Evolutionary conservation across 2,329 filamentous ascomycete genomes (phyloP).

Genomic region (Pseudogymnoascus sp.): DNA sequence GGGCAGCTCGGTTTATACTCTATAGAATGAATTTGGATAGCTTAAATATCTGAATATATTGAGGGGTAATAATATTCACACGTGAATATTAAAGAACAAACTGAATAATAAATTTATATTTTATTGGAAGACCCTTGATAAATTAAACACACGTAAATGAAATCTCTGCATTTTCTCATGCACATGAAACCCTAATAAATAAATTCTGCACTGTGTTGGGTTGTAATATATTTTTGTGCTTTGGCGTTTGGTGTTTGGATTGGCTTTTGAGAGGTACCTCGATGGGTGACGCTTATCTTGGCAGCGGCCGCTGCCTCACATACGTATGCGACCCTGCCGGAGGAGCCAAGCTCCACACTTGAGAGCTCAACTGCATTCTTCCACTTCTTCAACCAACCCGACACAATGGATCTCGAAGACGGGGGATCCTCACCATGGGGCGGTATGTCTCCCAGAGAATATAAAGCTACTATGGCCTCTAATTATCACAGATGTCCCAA

Average conservation of each 20-base stretch:
- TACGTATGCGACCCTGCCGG: conserved; percentile 6
- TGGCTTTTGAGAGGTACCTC: neutral
- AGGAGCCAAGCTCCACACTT: conserved; percentile 7
- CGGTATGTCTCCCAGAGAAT: conserved; percentile 27
- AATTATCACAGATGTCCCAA: conserved; percentile 32
- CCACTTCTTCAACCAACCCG: conserved; percentile 11
- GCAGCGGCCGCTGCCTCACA: conserved; percentile 3
- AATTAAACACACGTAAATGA: neutral
- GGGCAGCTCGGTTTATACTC: neutral
- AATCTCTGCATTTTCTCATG: neutral
- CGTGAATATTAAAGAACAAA: neutral
- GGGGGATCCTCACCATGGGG: conserved; percentile 38
- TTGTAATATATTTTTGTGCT: neutral
- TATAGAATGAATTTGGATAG: neutral
- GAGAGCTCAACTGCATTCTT: neutral
- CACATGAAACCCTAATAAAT: neutral
- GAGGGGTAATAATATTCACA: neutral
- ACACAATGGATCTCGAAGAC: conserved; percentile 36
- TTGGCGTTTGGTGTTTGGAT: neutral
- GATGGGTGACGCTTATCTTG: conserved; percentile 8
- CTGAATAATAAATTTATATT: neutral
- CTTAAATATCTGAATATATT: neutral
- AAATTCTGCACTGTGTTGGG: neutral
- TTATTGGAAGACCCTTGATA: too few relatives aligned
- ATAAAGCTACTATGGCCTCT: conserved; percentile 13